Base-by-base conservation (phyloP, 108 stramenopile genomes). In the Fragilariopsis cylindrus region DNA sequence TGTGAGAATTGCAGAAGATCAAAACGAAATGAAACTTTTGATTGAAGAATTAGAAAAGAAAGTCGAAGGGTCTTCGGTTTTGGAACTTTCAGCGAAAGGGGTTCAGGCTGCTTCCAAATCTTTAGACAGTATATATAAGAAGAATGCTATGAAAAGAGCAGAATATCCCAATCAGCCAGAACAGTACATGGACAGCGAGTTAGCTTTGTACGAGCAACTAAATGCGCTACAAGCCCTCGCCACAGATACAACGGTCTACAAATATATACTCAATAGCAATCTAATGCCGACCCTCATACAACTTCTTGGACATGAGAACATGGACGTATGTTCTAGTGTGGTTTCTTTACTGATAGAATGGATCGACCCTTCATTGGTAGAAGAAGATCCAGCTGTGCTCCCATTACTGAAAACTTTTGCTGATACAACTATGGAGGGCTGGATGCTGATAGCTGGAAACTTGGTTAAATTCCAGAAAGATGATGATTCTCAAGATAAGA, bases 201-300 rank as follows among this genome's bases (percentile, higher is more conserved):
- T 93, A 68, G 76, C 81, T n/a, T 57, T 93, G 49, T 74, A 91
- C 62, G 90, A 93, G 60, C 87, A 90, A 47, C 76, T 93, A 18
- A 55, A 71, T 7, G 52, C 67, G 2, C 71, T 91, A 9, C 67
- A 79, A 48, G 75, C 80, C 15, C 74, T 88, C 7, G 90, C 90
- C 1, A 55, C 87, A 68, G 73, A 79, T 69, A 52, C 79, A 11
- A 30, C 68, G 11, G 67, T 81, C 47, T 93, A 88, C 79, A 57
- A 41, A 40, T 73, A 76, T 5, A 64, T 85, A 4, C 50, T 82
- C 15, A 65, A 65, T 5, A 60, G 56, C 7, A 52, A 53, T 30
- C 80, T 89, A 6, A 53, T 82, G 74, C 43, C 58, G 7, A 81
- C 80, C 3, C 42, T 86, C 19, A 60, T 57, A 8, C 73, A 80